Conservation (phyloP, 2,329 filamentous ascomycete genomes). For the Bertia moriformis region DNA sequence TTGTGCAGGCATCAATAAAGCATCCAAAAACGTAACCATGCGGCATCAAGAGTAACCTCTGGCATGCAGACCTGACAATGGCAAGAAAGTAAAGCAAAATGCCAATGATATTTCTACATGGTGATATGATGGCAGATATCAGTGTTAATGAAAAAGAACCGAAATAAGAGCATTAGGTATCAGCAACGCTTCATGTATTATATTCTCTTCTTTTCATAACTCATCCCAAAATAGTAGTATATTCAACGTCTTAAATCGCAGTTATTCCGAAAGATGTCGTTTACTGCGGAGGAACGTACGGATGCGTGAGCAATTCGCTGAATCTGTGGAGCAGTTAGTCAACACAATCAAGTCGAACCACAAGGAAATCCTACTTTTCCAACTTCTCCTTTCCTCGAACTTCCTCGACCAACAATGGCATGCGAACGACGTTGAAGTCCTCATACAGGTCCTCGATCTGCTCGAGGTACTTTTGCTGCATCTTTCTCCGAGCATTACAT, state of each 20-base stretch:
- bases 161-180: too few species aligned
- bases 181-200: too few species aligned
- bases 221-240: slow-evolving; percentile 10
- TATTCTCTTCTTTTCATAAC: slow-evolving; percentile 20
- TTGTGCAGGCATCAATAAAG: too few species aligned
- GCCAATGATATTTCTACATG: too few species aligned
- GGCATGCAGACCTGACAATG: too few species aligned
- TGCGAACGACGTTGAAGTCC: slow-evolving; percentile 97
- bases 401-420: slow-evolving; percentile 91
- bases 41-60: too few species aligned
- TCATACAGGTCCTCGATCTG: slow-evolving; percentile 98
- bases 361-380: slow-evolving; percentile 34
- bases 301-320: slow-evolving; percentile 68
- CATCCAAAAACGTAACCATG: too few species aligned
- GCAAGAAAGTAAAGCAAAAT: too few species aligned
- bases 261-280: slow-evolving; percentile 31
- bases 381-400: slow-evolving; percentile 88
- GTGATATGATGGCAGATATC: too few species aligned
- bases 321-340: slow-evolving; percentile 25
- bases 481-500: slow-evolving; percentile 85
- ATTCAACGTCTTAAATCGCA: neutral
- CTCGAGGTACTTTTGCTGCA: slow-evolving; percentile 98
- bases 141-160: too few species aligned
- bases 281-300: slow-evolving; percentile 51
- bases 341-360: neutral